Percentiles rank a stretch among this genome's conserved stretches.
These are phyloP conservation scores for Sophora flavescens DNA, from an alignment of 306 rosid species.

Conservation along the genomic window DNA sequence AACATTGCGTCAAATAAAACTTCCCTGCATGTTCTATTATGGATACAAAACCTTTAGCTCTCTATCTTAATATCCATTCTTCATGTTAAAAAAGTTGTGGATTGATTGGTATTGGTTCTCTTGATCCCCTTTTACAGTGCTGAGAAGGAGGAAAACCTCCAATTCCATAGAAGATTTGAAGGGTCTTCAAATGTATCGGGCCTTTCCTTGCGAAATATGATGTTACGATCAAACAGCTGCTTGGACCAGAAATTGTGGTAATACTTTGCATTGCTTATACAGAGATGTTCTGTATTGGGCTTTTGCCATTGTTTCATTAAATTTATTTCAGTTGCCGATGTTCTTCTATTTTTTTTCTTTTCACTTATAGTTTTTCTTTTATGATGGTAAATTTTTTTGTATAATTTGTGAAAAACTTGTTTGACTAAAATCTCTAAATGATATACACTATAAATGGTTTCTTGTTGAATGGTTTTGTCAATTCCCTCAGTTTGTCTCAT, in stretches of 20 bases:
- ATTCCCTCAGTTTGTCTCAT: slow-evolving; percentile 88
- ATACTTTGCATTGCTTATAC: slow-evolving; percentile 27
- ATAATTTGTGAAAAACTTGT: slow-evolving; percentile 41
- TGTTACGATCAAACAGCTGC: slow-evolving; percentile 72
- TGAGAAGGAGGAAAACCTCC: slow-evolving; percentile 87
- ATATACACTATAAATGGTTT: slow-evolving; percentile 52
- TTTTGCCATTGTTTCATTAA: slow-evolving; percentile 32
- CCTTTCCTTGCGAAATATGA: slow-evolving; percentile 76
- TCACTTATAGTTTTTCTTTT: slow-evolving; percentile 6
- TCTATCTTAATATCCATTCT: slow-evolving; percentile 34
- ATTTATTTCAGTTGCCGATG: slow-evolving; percentile 29
- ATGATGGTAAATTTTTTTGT: slow-evolving; percentile 35
- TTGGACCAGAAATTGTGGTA: slow-evolving; percentile 78
- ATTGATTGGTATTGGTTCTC: slow-evolving; percentile 45
- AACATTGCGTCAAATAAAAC: slow-evolving; percentile 34
- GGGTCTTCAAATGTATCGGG: slow-evolving; percentile 70
- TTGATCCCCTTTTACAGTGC: slow-evolving; percentile 55
- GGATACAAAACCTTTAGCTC: slow-evolving; percentile 18
- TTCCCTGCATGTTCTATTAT: slow-evolving; percentile 22
- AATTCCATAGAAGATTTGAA: slow-evolving; percentile 72
- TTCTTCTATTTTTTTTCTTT: slow-evolving; percentile 1
- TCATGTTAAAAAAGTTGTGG: slow-evolving; percentile 30
- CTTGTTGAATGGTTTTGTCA: slow-evolving; percentile 57
- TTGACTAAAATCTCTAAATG: slow-evolving; percentile 48
- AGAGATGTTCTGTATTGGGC: slow-evolving; percentile 19